Evolutionary conservation across 257 asterid species (phyloP).

Genomic region (Leptodermis oblonga): DNA sequence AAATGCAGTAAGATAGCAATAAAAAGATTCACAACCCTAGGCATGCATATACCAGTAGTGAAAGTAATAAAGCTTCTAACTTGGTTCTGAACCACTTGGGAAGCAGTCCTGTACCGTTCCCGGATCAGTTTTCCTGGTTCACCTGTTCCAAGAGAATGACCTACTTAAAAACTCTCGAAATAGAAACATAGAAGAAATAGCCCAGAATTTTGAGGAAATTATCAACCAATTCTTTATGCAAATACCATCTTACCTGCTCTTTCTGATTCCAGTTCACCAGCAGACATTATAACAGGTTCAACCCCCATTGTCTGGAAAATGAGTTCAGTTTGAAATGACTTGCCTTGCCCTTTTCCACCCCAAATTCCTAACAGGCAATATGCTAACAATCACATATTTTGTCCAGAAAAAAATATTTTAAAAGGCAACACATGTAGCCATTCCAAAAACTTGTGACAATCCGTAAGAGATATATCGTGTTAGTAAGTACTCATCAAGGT

Average conservation of each 20-base stretch:
- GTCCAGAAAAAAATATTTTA: not conserved
- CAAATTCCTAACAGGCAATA: constrained; percentile 57
- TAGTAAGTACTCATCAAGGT: not conserved
- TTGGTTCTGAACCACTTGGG: constrained; percentile 98
- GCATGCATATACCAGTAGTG: constrained; percentile 45
- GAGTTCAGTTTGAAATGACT: constrained; percentile 92
- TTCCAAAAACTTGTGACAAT: not conserved
- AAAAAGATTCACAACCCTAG: constrained; percentile 22
- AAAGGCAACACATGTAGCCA: constrained; percentile 1
- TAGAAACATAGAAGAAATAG: not conserved
- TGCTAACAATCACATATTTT: constrained; percentile 3
- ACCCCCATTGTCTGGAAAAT: constrained; percentile 85
- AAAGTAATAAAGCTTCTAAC: constrained; percentile 78
- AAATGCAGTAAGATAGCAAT: not conserved
- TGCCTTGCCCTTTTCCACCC: constrained; percentile 99
- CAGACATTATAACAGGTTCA: constrained; percentile 89
- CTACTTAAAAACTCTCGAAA: constrained; percentile 8
- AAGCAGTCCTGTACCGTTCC: constrained; percentile 97
- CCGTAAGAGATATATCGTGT: not conserved
- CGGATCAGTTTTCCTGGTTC: constrained; percentile 97
- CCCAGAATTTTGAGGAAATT: not conserved
- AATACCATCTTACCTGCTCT: constrained; percentile 61
- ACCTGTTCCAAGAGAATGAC: constrained; percentile 48
- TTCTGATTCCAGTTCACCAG: constrained; percentile 96
- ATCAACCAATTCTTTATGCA: constrained; percentile 3